A percentile compares a stretch with the other conserved stretches of the same genome.
Evolutionary conservation across 345 rosid genomes (phyloP).

Genomic region (Excoecaria agallocha): DNA sequence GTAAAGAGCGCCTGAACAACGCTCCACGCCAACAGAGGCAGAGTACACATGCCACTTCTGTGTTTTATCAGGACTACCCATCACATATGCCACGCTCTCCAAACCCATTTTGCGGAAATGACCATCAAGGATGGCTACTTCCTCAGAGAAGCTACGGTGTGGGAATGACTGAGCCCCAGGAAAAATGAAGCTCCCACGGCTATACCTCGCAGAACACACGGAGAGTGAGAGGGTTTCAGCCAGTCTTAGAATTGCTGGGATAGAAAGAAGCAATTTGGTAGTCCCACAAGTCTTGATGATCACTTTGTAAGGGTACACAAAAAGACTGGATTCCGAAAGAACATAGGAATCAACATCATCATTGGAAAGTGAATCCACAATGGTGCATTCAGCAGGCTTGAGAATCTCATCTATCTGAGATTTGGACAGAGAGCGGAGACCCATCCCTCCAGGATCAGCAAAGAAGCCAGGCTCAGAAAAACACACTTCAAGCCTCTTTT

Average conservation of each 20-base stretch:
- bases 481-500: constrained; percentile 76
- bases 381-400: constrained; percentile 71
- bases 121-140: constrained; percentile 66
- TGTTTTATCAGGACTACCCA: constrained; percentile 49
- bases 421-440: constrained; percentile 58
- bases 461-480: constrained; percentile 57
- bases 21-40: constrained; percentile 35
- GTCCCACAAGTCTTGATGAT: constrained; percentile 90
- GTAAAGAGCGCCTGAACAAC: constrained; percentile 30
- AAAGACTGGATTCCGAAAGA: constrained; percentile 82
- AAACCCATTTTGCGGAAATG: constrained; percentile 54
- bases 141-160: constrained; percentile 72
- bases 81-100: constrained; percentile 59
- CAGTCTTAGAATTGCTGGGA: constrained; percentile 56
- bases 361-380: constrained; percentile 63
- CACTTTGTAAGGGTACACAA: constrained; percentile 71
- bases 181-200: constrained; percentile 69
- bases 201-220: constrained; percentile 52
- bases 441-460: constrained; percentile 61
- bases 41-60: constrained; percentile 83
- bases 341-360: constrained; percentile 64
- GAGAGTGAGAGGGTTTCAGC: constrained; percentile 52
- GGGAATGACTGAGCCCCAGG: constrained; percentile 69
- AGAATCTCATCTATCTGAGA: constrained; percentile 66
- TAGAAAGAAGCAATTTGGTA: constrained; percentile 65